These are phyloP conservation scores for Chalaropsis thielavioides DNA, from an alignment of 2,329 filamentous ascomycete genomes.

Conservation along the genomic window DNA sequence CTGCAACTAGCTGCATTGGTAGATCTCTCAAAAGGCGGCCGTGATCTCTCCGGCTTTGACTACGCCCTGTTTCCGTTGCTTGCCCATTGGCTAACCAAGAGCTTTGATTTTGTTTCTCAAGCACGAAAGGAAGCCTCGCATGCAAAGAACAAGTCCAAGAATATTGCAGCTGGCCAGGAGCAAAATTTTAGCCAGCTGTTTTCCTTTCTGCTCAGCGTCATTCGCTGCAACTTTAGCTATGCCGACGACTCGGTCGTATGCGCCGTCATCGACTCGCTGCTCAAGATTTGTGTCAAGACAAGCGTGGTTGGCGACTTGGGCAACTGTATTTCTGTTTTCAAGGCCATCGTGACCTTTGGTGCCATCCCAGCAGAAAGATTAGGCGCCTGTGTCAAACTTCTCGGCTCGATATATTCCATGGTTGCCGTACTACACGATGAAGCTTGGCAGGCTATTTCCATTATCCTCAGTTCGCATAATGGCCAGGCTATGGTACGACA, in stretches of 20 bases:
- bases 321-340: constrained; percentile 52
- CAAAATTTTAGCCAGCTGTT: constrained; percentile 51
- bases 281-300: constrained; percentile 55
- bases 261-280: constrained; percentile 45
- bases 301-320: constrained; percentile 49
- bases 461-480: constrained; percentile 59
- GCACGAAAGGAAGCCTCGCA: constrained; percentile 37
- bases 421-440: constrained; percentile 45
- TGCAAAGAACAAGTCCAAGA: constrained; percentile 20
- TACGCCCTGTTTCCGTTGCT: constrained; percentile 51
- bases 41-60: constrained; percentile 50
- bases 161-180: constrained; percentile 34
- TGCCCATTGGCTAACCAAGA: constrained; percentile 43
- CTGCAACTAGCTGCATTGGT: constrained; percentile 49
- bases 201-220: constrained; percentile 47
- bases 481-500: constrained; percentile 54
- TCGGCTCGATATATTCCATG: constrained; percentile 57
- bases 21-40: constrained; percentile 46
- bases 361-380: constrained; percentile 50
- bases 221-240: constrained; percentile 62
- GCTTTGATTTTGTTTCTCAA: constrained; percentile 38
- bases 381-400: constrained; percentile 50
- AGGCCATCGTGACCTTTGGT: constrained; percentile 58
- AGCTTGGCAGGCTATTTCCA: constrained; percentile 55
- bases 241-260: constrained; percentile 48